A percentile compares a stretch with the other conserved stretches of the same genome.
Conservation (phyloP, 139 green algal species). For the Volvox africanus region DNA sequence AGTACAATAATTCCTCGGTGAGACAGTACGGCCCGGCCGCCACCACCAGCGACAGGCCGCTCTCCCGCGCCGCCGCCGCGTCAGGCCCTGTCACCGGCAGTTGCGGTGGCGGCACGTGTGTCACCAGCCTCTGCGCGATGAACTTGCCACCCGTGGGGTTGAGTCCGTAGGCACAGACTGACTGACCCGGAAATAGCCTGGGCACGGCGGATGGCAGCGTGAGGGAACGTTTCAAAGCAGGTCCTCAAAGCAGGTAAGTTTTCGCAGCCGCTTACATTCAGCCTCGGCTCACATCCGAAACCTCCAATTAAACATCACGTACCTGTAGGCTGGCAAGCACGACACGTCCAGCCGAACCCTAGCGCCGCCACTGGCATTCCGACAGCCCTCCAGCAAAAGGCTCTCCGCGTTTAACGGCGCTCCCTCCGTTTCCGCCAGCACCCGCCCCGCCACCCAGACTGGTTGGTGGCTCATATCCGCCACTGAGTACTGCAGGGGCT, state of each 20-base stretch:
- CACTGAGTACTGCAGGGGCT: constrained; percentile 32
- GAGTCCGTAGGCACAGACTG: constrained; percentile 73
- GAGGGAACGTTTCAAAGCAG: too few species aligned
- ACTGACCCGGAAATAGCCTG: constrained; percentile 60
- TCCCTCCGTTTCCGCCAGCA: constrained; percentile 61
- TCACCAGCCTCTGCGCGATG: constrained; percentile 75
- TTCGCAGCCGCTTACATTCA: too few species aligned
- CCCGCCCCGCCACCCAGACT: constrained; percentile 76
- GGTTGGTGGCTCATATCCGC: constrained; percentile 62
- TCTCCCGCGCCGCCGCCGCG: neutral
- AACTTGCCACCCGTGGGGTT: constrained; percentile 86
- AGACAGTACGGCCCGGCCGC: constrained; percentile 80
- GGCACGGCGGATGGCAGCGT: too few species aligned
- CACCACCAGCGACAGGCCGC: constrained; percentile 64
- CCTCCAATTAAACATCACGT: neutral
- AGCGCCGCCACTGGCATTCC: constrained; percentile 66
- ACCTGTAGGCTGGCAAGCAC: constrained; percentile 63
- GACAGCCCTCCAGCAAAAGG: constrained; percentile 85
- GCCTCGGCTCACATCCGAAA: too few species aligned
- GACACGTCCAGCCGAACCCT: constrained; percentile 81
- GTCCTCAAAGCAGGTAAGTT: too few species aligned
- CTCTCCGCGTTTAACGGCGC: constrained; percentile 74
- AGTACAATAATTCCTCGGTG: constrained; percentile 79
- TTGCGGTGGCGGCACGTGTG: constrained; percentile 59
- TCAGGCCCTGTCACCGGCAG: neutral